Evolutionary conservation across 2,329 filamentous ascomycete species (phyloP).

Genomic region (Clathrospora elynae): DNA sequence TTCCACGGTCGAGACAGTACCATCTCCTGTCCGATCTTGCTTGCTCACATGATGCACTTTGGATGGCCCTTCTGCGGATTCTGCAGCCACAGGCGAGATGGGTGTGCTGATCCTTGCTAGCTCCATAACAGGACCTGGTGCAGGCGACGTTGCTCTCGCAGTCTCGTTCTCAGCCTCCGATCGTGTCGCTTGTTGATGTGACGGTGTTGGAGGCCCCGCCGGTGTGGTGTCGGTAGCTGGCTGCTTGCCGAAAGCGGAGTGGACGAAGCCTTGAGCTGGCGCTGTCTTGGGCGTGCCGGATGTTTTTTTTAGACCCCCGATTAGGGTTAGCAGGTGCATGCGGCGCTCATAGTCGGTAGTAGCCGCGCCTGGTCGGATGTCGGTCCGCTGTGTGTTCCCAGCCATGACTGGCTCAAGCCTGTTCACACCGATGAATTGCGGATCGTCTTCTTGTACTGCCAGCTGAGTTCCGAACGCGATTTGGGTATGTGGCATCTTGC

Average conservation of each 20-base stretch:
- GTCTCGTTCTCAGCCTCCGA: not conserved
- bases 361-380: conserved; percentile 13
- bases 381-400: conserved; percentile 23
- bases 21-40: not conserved
- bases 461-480: conserved; percentile 31
- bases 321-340: not conserved
- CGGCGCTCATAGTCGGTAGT: not conserved
- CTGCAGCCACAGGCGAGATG: not conserved
- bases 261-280: not conserved
- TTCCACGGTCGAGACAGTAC: not conserved
- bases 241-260: conserved; percentile 1
- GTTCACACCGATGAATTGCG: conserved; percentile 19
- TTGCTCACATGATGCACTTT: not conserved
- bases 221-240: not conserved
- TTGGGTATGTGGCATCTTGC: conserved; percentile 30
- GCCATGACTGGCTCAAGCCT: conserved; percentile 28
- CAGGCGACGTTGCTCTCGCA: not conserved
- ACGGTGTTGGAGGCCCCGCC: not conserved
- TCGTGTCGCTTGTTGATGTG: not conserved
- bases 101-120: not conserved
- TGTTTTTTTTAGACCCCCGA: not conserved
- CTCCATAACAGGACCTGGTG: not conserved
- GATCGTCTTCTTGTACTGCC: conserved; percentile 5
- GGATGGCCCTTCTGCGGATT: not conserved
- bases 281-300: not conserved